Evolutionary conservation across 2,329 filamentous ascomycete genomes (phyloP).

Genomic region (Xylariaceae sp.): DNA sequence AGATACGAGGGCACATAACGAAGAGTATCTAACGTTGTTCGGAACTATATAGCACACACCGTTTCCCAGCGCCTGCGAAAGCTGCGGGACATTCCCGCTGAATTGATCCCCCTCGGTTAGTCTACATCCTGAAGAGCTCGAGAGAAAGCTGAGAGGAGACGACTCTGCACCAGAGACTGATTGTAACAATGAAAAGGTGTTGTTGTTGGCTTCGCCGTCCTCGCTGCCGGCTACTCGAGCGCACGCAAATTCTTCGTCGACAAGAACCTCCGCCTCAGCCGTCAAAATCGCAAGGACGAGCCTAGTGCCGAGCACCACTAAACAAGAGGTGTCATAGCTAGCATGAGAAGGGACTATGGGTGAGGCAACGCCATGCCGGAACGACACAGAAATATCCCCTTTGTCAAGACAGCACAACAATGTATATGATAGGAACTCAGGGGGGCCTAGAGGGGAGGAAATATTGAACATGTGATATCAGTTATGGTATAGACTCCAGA

Average conservation of each 20-base stretch:
- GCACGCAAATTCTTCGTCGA: constrained; percentile 83
- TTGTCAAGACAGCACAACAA: constrained; percentile 31
- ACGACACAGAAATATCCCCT: constrained; percentile 29
- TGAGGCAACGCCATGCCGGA: constrained; percentile 23
- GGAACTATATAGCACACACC: constrained; percentile 76
- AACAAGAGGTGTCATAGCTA: constrained; percentile 17
- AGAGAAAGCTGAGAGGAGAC: too few relatives aligned
- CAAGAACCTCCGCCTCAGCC: constrained; percentile 87
- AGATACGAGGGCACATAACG: constrained; percentile 3
- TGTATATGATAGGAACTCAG: constrained; percentile 41
- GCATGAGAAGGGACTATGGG: constrained; percentile 26
- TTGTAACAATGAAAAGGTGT: constrained; percentile 62
- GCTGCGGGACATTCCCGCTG: constrained; percentile 87
- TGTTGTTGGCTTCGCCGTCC: constrained; percentile 84
- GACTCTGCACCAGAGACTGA: constrained; percentile 10
- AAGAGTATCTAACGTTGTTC: constrained; percentile 28
- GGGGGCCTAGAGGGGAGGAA: constrained; percentile 26
- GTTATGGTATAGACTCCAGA: constrained; percentile 36
- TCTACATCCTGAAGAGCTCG: constrained; percentile 40
- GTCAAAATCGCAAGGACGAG: constrained; percentile 62
- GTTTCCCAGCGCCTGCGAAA: constrained; percentile 93
- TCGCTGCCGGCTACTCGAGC: constrained; percentile 83
- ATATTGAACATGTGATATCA: constrained; percentile 37
- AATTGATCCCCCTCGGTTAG: constrained; percentile 94
- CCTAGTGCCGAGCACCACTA: constrained; percentile 49